phyloP scores from a whole-genome alignment of 2,329 filamentous ascomycete genomes.

The Cytospora piceae region DNA sequence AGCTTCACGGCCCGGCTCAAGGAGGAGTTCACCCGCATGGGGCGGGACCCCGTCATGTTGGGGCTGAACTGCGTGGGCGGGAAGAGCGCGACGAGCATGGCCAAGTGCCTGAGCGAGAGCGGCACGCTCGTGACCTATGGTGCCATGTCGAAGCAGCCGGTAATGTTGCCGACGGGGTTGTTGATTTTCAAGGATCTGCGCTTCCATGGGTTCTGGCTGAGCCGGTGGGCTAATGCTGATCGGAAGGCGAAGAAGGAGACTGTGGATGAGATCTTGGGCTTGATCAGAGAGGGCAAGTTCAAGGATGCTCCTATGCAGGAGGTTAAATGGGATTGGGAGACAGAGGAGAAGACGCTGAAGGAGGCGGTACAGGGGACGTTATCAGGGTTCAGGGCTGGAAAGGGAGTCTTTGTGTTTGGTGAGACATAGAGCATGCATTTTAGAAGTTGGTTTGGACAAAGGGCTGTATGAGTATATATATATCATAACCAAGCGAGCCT shows the following conservation, averaged over 20 bases:
- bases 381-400: slow-evolving; percentile 81
- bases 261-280: slow-evolving; percentile 79
- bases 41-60: slow-evolving; percentile 72
- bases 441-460: neutral
- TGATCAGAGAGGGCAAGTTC: slow-evolving; percentile 78
- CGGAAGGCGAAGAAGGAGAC: slow-evolving; percentile 75
- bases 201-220: slow-evolving; percentile 95
- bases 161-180: slow-evolving; percentile 78
- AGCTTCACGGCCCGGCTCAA: slow-evolving; percentile 64
- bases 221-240: slow-evolving; percentile 80
- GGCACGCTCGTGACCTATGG: slow-evolving; percentile 90
- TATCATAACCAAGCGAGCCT: neutral
- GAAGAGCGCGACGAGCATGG: slow-evolving; percentile 76
- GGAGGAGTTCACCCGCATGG: slow-evolving; percentile 69
- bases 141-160: slow-evolving; percentile 88
- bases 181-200: slow-evolving; percentile 92
- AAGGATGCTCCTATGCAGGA: slow-evolving; percentile 81
- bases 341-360: slow-evolving; percentile 68
- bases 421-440: slow-evolving; percentile 49
- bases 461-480: neutral
- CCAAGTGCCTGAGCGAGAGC: slow-evolving; percentile 70
- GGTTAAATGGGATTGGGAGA: slow-evolving; percentile 82
- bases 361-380: slow-evolving; percentile 82
- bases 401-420: slow-evolving; percentile 84
- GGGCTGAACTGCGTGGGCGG: slow-evolving; percentile 95